Evolutionary conservation across 2,329 filamentous ascomycete genomes (phyloP).

Genomic region (Botryotinia convoluta): DNA sequence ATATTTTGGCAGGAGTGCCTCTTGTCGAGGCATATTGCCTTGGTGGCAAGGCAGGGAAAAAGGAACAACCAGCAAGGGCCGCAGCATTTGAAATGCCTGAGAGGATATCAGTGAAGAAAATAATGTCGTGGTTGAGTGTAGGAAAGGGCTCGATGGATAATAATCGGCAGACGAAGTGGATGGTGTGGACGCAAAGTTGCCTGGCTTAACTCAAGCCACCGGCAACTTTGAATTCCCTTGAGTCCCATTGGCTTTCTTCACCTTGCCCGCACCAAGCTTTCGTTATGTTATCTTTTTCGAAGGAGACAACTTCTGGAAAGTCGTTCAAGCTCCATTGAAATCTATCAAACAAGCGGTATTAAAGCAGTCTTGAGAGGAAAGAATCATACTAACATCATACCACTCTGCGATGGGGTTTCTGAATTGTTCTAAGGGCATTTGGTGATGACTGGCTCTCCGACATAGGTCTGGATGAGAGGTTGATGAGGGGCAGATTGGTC

Average conservation of each 20-base stretch:
- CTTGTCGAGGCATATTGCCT: slow-evolving; percentile 11
- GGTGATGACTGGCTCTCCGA: background rate
- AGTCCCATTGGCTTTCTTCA: background rate
- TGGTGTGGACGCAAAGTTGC: background rate
- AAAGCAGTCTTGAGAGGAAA: background rate
- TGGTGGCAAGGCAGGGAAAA: background rate
- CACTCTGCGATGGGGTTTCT: background rate
- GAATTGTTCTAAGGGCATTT: background rate
- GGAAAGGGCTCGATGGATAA: background rate
- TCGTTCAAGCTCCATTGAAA: background rate
- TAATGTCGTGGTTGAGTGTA: background rate
- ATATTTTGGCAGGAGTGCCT: background rate
- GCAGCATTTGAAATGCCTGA: background rate
- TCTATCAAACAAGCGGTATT: background rate
- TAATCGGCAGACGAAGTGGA: background rate
- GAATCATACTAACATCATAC: background rate
- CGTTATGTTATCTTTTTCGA: background rate
- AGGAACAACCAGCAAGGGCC: background rate
- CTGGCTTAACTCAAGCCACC: background rate
- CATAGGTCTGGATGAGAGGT: fast-evolving
- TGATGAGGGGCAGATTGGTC: background rate
- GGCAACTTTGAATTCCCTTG: background rate
- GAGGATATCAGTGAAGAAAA: background rate
- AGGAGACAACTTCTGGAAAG: background rate
- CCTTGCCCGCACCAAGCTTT: background rate